Base-by-base conservation (phyloP, 257 asterid genomes). In the Cinchona pubescens region DNA sequence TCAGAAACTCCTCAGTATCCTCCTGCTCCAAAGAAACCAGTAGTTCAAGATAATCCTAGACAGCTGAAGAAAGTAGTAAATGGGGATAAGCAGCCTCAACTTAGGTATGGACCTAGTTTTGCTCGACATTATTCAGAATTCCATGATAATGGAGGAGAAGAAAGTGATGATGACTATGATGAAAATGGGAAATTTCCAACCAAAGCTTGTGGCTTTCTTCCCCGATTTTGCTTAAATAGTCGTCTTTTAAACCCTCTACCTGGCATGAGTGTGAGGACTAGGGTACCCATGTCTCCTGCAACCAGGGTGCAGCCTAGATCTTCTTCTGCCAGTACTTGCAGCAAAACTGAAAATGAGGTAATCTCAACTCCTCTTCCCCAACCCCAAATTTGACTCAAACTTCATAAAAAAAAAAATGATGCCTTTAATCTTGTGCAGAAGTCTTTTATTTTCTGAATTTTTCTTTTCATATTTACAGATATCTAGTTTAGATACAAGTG, bases 51-150 rank as follows among this genome's bases (percentile, higher is more conserved):
- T 37, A 82, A 84, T 72, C 82, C 78, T 29, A 78, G 86, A 72
- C 84, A 75, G 55, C 60, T 68, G 7, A 90, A 80, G 81, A 84
- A 83, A 78, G 70, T 71, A 4, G 76, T 76, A 32, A 81, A 66
- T 67, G 82, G 77, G 27, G 68, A 67, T 53, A 87, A 82, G 84
- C 25, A 15, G 45, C 90, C 96, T 74, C 86, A 78, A 15, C 90
- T 95, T 25, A 88, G 97, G 19, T 92, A 95, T n/a, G 98, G 97
- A 49, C 92, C 94, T 56, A 91, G 92, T 79, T 90, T 88, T 80
- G 83, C 89, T 18, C 82, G 79, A 56, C 87, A 80, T 55, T 88
- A 85, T 79, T 74, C 85, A 23, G 82, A 85, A 63, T 75, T 72
- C 49, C 82, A 83, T 12, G 88, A 82, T 18, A 66, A 56, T 27